phyloP scores from a whole-genome alignment of 2,329 filamentous ascomycete genomes.

The Xylariaceae sp. region DNA sequence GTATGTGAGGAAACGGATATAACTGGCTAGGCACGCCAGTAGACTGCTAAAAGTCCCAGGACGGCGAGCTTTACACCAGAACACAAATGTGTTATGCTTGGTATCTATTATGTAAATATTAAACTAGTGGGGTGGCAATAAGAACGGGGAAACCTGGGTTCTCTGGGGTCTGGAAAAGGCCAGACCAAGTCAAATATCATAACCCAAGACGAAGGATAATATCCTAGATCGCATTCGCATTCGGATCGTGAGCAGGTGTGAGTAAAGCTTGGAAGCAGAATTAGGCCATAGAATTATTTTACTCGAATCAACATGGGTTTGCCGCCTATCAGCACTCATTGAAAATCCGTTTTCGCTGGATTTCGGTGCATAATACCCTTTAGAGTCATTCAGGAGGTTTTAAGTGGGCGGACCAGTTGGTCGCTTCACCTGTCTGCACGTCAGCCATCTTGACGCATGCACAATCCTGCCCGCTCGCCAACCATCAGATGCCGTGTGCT shows the following conservation, averaged over 20 bases:
- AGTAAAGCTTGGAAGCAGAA: constrained; percentile 1
- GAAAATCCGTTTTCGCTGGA: constrained; percentile 1
- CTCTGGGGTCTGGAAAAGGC: background rate
- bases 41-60: background rate
- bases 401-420: constrained; percentile 3
- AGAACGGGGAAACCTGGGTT: background rate
- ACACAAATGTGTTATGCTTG: background rate
- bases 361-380: background rate
- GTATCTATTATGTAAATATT: constrained; percentile 11
- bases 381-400: constrained; percentile 8
- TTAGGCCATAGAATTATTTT: background rate
- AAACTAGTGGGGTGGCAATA: background rate
- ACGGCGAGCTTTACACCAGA: background rate
- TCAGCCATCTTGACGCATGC: constrained; percentile 16
- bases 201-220: background rate
- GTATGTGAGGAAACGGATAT: background rate
- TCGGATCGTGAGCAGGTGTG: background rate
- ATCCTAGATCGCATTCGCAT: background rate
- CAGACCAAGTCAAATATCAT: background rate
- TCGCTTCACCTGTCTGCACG: constrained; percentile 13
- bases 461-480: background rate
- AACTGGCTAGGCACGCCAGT: background rate
- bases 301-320: background rate
- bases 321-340: background rate
- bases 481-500: constrained; percentile 1